Evolutionary conservation across 208 protist species (phyloP), one percentile per base, ranked within the genome.

Genomic region (Phytomonas sp.): DNA sequence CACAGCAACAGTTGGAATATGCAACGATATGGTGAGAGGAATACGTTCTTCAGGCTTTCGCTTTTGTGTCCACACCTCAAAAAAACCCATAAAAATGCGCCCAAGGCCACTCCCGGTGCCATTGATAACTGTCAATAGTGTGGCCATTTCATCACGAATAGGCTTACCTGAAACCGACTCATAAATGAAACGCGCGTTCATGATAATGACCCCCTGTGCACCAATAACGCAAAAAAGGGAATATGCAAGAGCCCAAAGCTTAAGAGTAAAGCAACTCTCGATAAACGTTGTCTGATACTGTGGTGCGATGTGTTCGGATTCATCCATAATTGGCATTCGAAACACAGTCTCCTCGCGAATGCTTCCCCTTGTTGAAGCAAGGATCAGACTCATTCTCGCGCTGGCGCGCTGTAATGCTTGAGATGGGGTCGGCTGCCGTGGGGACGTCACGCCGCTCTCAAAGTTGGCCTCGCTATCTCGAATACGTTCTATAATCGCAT

Each of bases 171-270:
- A 76, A n/a, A 91, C 45, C 2, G 89, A 83, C 1, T 72, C 79
- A 70, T 88, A 91, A 52, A 94, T 87, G 56, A 86, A 91, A 70
- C 84, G 78, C n/a, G 86, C 79, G 64, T 92, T 94, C 29, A 78
- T 70, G 5, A 92, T 88, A 33, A 94, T 77, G 32, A 94, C 82
- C 40, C 77, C 72, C 60, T 89, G 75, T 23, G 85, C 75, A 30
- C 86, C 84, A 42, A 78, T 70, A 32, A 84, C 80, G 60, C 73
- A 77, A 73, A 92, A 89, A 19, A 89, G 69, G 26, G 83, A 76
- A 68, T 79, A 89, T 4, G 77, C 66, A 26, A 92, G 69, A 0
- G 72, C 76, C 86, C 88, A 94, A 10, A 94, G 66, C 36, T 80
- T 65, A 3, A 69, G 52, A 6, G 81, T 83, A 63, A 73, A 70